phyloP scores from a whole-genome alignment of 352 stramenopile genomes.

The Globisporangium sylvaticum region DNA sequence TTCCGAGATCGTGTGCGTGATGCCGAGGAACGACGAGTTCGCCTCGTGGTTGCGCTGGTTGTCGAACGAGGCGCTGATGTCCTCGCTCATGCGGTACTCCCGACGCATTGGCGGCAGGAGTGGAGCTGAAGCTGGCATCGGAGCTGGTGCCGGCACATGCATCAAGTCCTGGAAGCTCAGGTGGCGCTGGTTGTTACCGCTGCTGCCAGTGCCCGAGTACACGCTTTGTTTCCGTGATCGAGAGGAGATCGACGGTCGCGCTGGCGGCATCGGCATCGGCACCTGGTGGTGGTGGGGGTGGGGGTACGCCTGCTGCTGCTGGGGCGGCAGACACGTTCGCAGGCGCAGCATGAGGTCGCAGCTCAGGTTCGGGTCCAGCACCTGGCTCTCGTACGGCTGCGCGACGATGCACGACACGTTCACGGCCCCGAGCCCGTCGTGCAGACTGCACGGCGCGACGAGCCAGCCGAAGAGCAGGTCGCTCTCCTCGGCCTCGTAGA shows the following conservation, averaged over 20 bases:
- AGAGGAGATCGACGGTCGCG: not conserved
- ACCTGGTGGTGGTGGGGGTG: not conserved
- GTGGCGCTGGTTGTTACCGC: conserved; percentile 2
- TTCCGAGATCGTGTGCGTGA: conserved; percentile 16
- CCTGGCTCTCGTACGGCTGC: conserved; percentile 30
- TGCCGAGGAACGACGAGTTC: conserved; percentile 9
- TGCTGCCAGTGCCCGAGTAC: conserved; percentile 1
- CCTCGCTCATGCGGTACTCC: conserved; percentile 1
- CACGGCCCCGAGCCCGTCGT: conserved; percentile 27
- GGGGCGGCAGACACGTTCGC: conserved; percentile 20
- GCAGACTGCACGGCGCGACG: conserved; percentile 34
- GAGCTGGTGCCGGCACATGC: not conserved
- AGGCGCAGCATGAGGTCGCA: conserved; percentile 47
- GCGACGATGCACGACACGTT: conserved; percentile 58
- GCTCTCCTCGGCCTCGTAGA: conserved; percentile 22
- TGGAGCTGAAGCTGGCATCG: not conserved
- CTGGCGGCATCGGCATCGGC: not conserved
- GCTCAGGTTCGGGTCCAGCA: conserved; percentile 34
- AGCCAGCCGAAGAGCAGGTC: conserved; percentile 63
- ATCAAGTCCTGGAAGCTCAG: conserved; percentile 2
- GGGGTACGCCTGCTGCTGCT: not conserved
- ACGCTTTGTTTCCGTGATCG: conserved; percentile 5
- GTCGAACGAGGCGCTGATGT: conserved; percentile 4
- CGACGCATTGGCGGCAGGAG: not conserved
- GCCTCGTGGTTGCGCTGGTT: conserved; percentile 20